Conservation (phyloP, 441 rosid genomes). For the Kokia cookei region DNA sequence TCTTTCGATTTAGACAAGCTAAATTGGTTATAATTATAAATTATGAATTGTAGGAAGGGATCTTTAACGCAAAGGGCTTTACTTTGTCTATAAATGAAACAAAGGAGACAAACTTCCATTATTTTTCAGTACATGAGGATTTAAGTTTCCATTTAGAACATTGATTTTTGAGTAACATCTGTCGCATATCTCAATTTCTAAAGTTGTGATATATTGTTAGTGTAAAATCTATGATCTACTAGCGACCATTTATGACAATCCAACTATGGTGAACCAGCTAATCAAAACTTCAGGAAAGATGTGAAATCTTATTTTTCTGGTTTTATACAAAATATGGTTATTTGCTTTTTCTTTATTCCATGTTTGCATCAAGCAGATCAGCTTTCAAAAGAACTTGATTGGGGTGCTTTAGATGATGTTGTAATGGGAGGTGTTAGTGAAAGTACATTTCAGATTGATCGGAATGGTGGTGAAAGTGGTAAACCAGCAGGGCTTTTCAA, state of each 20-base stretch:
- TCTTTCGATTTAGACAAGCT: not conserved
- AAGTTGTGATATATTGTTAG: not conserved
- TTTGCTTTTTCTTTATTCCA: not conserved
- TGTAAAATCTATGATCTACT: not conserved
- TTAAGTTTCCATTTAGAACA: not conserved
- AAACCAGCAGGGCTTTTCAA: conserved; percentile 67
- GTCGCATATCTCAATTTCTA: not conserved
- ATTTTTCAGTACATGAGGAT: not conserved
- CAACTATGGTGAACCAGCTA: not conserved
- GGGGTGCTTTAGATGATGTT: conserved; percentile 96
- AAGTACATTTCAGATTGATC: conserved; percentile 60
- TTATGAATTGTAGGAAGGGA: not conserved
- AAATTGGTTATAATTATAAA: not conserved
- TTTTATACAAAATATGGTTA: not conserved
- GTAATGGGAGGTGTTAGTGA: conserved; percentile 96
- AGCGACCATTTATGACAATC: not conserved
- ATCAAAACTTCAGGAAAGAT: not conserved
- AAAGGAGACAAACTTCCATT: not conserved
- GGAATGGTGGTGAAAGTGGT: conserved; percentile 64
- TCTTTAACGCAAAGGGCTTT: not conserved
- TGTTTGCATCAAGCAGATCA: conserved; percentile 36
- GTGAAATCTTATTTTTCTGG: not conserved
- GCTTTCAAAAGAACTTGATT: conserved; percentile 63
- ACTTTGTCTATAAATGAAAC: not conserved
- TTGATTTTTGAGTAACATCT: not conserved